These are phyloP conservation scores for barley (Hordeum vulgare) DNA, from an alignment of 176 grass and related monocot species.

Conservation along the genomic window MorexV3_pseudomolecules_assembly NC_058523.1:388090439-388090938, in stretches of 20 bases:
- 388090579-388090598: background rate
- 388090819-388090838: too few relatives aligned
- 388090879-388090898: too few relatives aligned
- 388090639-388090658: background rate
- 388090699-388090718: background rate
- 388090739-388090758: too few relatives aligned
- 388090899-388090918: too few relatives aligned
- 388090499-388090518: background rate
- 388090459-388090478: background rate
- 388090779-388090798: too few relatives aligned
- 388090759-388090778: too few relatives aligned
- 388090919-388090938: too few relatives aligned
- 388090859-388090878: too few relatives aligned
- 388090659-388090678: background rate
- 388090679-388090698: background rate
- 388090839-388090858: too few relatives aligned
- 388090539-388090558: background rate
- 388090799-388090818: too few relatives aligned
- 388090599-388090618: background rate
- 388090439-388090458: slow-evolving; percentile 9
- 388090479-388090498: slow-evolving; percentile 13
- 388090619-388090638: background rate
- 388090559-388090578: background rate
- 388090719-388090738: too few relatives aligned
- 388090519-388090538: background rate